phyloP scores from a whole-genome alignment of 345 rosid species.

The Eucalyptus polyanthemos region DNA sequence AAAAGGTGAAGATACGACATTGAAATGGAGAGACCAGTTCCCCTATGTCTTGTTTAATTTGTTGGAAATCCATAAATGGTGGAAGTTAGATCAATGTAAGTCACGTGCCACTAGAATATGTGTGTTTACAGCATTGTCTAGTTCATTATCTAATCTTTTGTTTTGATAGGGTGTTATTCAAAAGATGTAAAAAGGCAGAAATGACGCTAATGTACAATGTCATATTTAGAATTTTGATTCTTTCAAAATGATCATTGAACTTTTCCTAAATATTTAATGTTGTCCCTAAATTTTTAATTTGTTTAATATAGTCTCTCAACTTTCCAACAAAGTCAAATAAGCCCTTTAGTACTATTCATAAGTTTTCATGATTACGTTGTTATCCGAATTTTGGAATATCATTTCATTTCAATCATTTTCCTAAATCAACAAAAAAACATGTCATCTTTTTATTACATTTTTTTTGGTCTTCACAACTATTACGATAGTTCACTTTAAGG shows the following conservation, averaged over 20 bases:
- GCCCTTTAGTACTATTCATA: too few relatives aligned
- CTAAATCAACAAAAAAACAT: neutral
- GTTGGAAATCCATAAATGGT: neutral
- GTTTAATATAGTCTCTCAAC: neutral
- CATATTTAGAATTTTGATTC: neutral
- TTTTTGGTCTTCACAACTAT: neutral
- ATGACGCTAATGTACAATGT: neutral
- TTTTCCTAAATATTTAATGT: too few relatives aligned
- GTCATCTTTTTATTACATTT: neutral
- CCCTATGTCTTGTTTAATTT: neutral
- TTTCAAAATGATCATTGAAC: too few relatives aligned
- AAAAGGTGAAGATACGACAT: neutral
- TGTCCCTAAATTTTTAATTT: too few relatives aligned
- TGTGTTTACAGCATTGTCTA: neutral
- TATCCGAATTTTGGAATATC: neutral
- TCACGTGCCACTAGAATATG: neutral
- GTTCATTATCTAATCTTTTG: neutral
- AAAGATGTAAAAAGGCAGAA: too few relatives aligned
- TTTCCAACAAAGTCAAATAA: neutral
- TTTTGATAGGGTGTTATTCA: neutral
- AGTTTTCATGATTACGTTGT: neutral
- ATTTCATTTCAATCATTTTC: neutral
- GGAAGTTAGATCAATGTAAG: neutral
- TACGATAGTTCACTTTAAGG: neutral
- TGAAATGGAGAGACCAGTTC: neutral